Evolutionary conservation across 2,329 filamentous ascomycete genomes (phyloP), one percentile per base, ranked within the genome.

Genomic region (Alternaria arborescens): DNA sequence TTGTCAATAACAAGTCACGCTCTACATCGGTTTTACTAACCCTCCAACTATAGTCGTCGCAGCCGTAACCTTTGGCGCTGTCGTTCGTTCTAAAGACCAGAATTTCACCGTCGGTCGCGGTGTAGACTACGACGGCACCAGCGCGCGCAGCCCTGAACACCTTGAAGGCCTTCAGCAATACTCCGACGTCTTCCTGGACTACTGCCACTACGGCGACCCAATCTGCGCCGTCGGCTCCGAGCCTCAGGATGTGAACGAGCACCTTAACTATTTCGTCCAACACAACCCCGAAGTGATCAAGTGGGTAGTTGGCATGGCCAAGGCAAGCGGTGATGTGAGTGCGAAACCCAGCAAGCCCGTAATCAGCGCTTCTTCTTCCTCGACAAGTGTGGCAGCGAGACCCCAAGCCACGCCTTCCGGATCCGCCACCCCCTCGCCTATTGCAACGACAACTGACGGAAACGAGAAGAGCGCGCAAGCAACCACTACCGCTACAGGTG

Each of bases 201-300:
- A 89, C 80, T 90, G 88, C 73, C 87, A 90, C 67, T 78, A 82
- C 16, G 70, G 84, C 5, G 88, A 89, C 63, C 87, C 87, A 0
- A 89, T 88, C 73, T 90, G 88, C 80, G 89, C 86, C 71, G 60
- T 67, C 0, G 86, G 85, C n/a, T 72, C 69, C 60, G 22, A 47
- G 14, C 87, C 87, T 30, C 85, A 80, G 64, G 79, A 88, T 61
- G 80, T 83, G 18, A 82, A 82, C 58, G 82, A 82, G 10, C 88
- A 89, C 71, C 83, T 88, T 66, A 82, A 86, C 52, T 90, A 90
- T 64, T 87, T 84, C 46, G 5, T 67, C 16, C 26, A 63, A 52
- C 71, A 70, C 55, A 71, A 75, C 46, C 58, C 66, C 12, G 68
- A 73, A 42, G 70, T 68, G 2, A 38, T 54, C 4, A 44, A 67